Base-by-base conservation (phyloP, 805 yeast genomes). In the Ogataea nonfermentans region DNA sequence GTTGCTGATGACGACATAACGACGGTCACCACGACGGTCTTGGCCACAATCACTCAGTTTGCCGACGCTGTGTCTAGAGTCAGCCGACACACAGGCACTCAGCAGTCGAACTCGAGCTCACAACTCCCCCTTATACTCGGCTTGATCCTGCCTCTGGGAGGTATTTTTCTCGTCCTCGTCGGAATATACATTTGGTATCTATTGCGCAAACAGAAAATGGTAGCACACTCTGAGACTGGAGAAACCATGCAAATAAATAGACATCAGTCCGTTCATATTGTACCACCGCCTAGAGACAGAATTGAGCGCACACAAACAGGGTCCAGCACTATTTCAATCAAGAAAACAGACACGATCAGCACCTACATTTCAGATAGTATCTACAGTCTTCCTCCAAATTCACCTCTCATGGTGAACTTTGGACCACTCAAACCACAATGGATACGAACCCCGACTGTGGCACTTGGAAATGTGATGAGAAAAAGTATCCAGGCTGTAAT, bases 391-490 rank as follows among this genome's bases (percentile, higher is more conserved):
- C 22, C 22, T 5, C 8, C 22, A 19, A 27, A 32, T 3, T 32
- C 35, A 29, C 22, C 23, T 11, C 24, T 16, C 19, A 28, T 29
- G 24, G 40, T 35, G 24, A 23, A 33, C 3, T 46, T 54, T 32
- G 55, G 56, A 4, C 57, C 59, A 6, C 31, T 54, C n/a, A 46
- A 44, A 14, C 24, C 49, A 1, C 48, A 41, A n/a, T 41, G 46
- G 47, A 36, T 52, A 16, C 27, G 16, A 15, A 43, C 55, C 2
- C 59, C 59, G 3, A 30, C 45, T 12, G 39, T 45, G 13, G 41
- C 47, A n/a, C 27, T 52, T 24, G 38, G 32, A 29, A 37, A 41
- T 6, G 35, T 44, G 41, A 40, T 53, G 35, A 35, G 57, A 13
- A 49, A 44, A 34, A 52, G 58, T 35, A 36, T 37, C 7, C 40